These are phyloP conservation scores for Kwoniella mangroviensis DNA, from an alignment of 768 basidiomycete genomes.

Conservation along the genomic window DNA sequence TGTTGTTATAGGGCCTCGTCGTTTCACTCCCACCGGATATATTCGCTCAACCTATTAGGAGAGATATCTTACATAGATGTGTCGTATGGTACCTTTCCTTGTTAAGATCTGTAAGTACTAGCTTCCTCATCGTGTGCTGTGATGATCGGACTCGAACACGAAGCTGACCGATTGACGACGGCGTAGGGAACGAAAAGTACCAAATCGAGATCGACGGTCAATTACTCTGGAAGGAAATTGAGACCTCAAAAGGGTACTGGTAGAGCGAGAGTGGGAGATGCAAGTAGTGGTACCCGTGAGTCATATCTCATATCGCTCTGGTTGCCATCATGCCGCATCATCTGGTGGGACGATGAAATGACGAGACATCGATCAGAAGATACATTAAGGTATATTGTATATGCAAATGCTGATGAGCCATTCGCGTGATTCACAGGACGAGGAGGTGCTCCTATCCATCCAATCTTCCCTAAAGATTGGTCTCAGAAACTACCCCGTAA, in stretches of 20 bases:
- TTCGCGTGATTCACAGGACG: conserved; percentile 63
- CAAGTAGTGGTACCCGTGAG: conserved; percentile 61
- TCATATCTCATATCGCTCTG: conserved; percentile 10
- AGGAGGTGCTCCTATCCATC: conserved; percentile 91
- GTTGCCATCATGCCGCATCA: neutral
- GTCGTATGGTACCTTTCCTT: conserved; percentile 84
- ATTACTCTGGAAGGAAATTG: conserved; percentile 86
- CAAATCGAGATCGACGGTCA: conserved; percentile 88
- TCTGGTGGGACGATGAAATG: neutral
- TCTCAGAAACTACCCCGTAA: conserved; percentile 90
- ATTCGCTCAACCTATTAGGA: conserved; percentile 84
- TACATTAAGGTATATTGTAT: no score
- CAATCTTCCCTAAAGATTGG: conserved; percentile 89
- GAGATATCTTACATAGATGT: conserved; percentile 90
- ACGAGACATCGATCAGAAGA: no score
- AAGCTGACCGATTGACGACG: neutral
- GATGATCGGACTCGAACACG: neutral
- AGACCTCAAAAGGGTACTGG: conserved; percentile 91
- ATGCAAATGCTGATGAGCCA: neutral
- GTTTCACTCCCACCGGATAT: conserved; percentile 63
- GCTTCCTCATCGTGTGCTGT: neutral
- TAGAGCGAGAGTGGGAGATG: conserved; percentile 84
- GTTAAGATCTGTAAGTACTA: conserved; percentile 66
- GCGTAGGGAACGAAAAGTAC: conserved; percentile 77
- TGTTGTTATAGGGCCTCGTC: conserved; percentile 35